Evolutionary conservation across 2,329 filamentous ascomycete species (phyloP).

Genomic region (Penicillium frequentans): DNA sequence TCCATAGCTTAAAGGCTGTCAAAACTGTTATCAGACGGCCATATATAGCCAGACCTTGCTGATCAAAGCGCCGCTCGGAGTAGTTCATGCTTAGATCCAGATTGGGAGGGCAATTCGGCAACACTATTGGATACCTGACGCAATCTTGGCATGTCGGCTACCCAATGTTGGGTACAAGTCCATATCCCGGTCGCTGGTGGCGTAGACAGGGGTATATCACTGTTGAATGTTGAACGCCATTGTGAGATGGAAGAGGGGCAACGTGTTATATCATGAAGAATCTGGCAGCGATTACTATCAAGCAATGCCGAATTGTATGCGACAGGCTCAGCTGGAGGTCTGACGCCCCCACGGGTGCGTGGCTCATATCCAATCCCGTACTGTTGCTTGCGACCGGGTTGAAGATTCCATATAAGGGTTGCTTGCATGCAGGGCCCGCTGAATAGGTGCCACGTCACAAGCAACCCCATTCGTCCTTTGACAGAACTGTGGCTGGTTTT

Average conservation of each 20-base stretch:
- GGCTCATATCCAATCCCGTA: conserved; percentile 2
- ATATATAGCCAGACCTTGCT: conserved; percentile 3
- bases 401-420: conserved; percentile 14
- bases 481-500: conserved; percentile 13
- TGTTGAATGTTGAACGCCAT: not conserved
- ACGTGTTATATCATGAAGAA: conserved; percentile 2
- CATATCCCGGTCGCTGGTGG: conserved; percentile 1
- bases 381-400: conserved; percentile 3
- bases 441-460: conserved; percentile 36
- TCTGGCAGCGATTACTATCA: not conserved
- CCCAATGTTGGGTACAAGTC: conserved; percentile 3
- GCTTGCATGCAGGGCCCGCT: conserved; percentile 15
- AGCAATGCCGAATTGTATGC: not conserved
- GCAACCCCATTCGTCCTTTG: conserved; percentile 10
- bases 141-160: conserved; percentile 1
- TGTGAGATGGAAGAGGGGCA: not conserved
- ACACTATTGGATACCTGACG: conserved; percentile 12
- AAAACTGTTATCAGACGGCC: not conserved
- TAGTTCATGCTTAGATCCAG: conserved; percentile 1
- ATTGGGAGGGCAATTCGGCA: not conserved
- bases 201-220: not conserved
- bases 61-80: conserved; percentile 2
- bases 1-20: conserved; percentile 8
- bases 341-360: not conserved
- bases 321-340: conserved; percentile 10